Base-by-base conservation (phyloP, 192 early-diverging fungal species). In the Thoreauomyces humboldtii region DNA sequence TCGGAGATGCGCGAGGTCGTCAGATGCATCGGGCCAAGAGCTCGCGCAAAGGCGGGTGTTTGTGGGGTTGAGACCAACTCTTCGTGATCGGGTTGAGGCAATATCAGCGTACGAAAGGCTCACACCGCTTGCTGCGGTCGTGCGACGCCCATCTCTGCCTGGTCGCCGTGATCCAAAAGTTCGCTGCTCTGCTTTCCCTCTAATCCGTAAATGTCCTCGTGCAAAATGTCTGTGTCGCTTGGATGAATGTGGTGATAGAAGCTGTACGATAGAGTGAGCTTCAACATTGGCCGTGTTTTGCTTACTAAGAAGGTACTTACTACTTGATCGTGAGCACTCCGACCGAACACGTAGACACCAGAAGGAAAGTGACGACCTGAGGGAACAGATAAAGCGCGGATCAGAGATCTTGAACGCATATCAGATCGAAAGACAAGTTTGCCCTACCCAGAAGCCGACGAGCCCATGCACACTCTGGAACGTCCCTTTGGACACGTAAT, bases 391-490 rank as follows among this genome's bases (percentile, higher is more conserved):
- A 17, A 74, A 63, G 19, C 74, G 28, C 0, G 71, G 57, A 55
- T 65, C 70, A 3, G 52, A 31, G 0, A 60, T 61, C 7, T 55
- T 14, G 22, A 11, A 55, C 5, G 5, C 27, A 11, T 7, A 7
- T 6, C 22, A 32, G 22, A 9, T 64, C 66, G 35, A 73, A 53
- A 2, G 72, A 25, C 32, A 73, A 27, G 44, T 52, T 45, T 0
- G 46, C 29, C 1, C 72, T 48, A 63, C 35, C 55, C 70, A 81
- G 55, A 72, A 81, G 1, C 63, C 58, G 9, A 69, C 67, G 11
- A 74, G 36, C 2, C 47, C 54, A 38, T 78, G 77, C 27, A 52
- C 32, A 33, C 63, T 69, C 32, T 74, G 72, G 9, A 67, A 24
- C 31, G 75, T 77, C n/a, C 63, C 62, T 32, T 59, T 50, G 9